phyloP scores from a whole-genome alignment of 495 filamentous ascomycete species.

The Podospora sp. region DNA sequence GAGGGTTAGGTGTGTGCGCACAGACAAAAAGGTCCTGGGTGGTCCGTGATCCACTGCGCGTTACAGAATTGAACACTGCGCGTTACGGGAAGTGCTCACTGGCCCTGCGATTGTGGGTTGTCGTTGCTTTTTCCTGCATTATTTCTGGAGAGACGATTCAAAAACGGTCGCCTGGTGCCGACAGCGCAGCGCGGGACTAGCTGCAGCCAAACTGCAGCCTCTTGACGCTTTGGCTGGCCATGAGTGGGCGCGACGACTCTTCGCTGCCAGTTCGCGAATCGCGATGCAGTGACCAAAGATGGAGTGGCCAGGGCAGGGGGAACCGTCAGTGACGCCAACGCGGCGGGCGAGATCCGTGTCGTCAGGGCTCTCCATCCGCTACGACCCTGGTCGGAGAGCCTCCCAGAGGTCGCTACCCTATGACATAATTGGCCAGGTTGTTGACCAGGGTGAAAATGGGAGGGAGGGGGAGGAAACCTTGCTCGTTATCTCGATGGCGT shows the following conservation, averaged over 20 bases:
- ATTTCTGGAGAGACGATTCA: not conserved
- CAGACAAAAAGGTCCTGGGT: no score
- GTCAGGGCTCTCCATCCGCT: not conserved
- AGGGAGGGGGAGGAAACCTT: no score
- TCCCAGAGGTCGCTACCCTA: slow-evolving; percentile 2
- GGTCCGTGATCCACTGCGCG: no score
- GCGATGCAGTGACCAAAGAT: not conserved
- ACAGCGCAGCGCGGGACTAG: slow-evolving; percentile 12
- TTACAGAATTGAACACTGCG: no score
- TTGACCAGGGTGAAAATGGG: not conserved
- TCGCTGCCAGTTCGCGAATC: not conserved
- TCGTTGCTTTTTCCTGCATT: slow-evolving; percentile 2
- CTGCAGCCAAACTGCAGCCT: slow-evolving; percentile 7
- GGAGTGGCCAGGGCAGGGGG: not conserved
- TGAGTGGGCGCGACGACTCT: not conserved
- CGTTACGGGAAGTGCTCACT: no score
- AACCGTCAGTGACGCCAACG: not conserved
- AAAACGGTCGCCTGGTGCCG: not conserved
- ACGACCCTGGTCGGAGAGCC: slow-evolving; percentile 3
- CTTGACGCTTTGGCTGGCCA: not conserved
- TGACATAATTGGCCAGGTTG: slow-evolving; percentile 19
- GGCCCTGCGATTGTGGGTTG: not conserved
- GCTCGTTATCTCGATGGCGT: not conserved
- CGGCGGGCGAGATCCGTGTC: not conserved
- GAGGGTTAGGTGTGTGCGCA: no score